Evolutionary conservation across 495 filamentous ascomycete genomes (phyloP), one percentile per base, ranked within the genome.

Genomic region (Aspergillus ostianus): DNA sequence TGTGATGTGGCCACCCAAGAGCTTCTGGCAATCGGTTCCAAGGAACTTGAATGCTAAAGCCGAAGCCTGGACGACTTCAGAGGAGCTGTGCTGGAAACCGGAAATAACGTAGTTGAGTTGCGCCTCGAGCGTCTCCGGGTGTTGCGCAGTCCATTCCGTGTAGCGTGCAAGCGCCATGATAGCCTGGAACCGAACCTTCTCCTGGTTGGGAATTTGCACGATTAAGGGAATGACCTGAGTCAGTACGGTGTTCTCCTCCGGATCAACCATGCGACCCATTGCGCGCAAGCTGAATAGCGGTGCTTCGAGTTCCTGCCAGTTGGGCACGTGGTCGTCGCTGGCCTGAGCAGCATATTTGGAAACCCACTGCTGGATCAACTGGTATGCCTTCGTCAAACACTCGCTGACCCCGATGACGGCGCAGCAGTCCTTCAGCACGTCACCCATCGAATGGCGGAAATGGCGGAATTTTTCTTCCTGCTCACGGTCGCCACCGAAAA

Each of bases 91-190:
- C 53, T 89, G 82, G 78, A 99, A 99, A 4, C 90, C 92, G 6
- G 87, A 87, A 52, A 96, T 91, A 64, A 99, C 93, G 72, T 94
- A 99, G 63, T 92, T 88, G 59, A 99, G 87, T 67, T 99, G 94
- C 2, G 91, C 78, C 68, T 96, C 87, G 15, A 99, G 80, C 51
- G 91, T 94, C 49, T 97, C 90, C 10, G 93, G 91, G 66, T 99
- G 94, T 47, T 91, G 84, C 17, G 95, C 84, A 1, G 94, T 99
- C 94, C 94, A 99, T 69, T 97, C 94, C 0, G 95, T 98, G 70
- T 99, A 99, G 47, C 94, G 84, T 30, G 91, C 95, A 29, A 99
- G 83, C 13, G 92, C 91, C 90, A 99, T 96, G 67, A 97, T 94
- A 12, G 93, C 91, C 55, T 96, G 93, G 76, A 98, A 99, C 27